Conservation (phyloP, 345 rosid genomes). For the Corymbia maculata region DNA sequence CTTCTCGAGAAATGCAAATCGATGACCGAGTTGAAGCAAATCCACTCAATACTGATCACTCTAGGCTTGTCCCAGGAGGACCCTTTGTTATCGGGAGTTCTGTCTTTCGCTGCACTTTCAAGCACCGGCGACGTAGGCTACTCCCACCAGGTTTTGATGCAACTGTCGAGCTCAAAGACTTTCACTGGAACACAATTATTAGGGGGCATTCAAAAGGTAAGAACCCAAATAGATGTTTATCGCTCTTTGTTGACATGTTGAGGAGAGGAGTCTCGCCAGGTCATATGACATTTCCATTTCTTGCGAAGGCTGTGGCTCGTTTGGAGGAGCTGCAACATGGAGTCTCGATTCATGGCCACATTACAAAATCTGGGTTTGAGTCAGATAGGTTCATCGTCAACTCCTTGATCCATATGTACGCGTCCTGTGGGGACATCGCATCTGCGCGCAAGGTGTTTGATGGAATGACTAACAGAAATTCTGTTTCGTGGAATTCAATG, state of each 20-base stretch:
- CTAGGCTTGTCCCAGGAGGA: slow-evolving; percentile 44
- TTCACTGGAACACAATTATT: slow-evolving; percentile 49
- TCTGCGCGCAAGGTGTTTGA: slow-evolving; percentile 61
- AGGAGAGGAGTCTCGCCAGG: slow-evolving; percentile 41
- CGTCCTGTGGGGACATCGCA: slow-evolving; percentile 32
- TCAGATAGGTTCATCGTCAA: slow-evolving; percentile 51
- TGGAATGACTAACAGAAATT: slow-evolving; percentile 41
- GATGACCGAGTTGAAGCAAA: slow-evolving; percentile 32
- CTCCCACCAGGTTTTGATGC: slow-evolving; percentile 30
- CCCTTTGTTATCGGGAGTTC: slow-evolving; percentile 26
- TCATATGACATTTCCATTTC: slow-evolving; percentile 69
- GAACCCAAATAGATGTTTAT: slow-evolving; percentile 39
- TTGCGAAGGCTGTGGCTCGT: slow-evolving; percentile 56
- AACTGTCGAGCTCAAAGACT: slow-evolving; percentile 24
- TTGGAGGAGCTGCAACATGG: slow-evolving; percentile 33
- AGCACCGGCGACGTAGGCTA: slow-evolving; percentile 31
- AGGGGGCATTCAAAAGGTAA: slow-evolving; percentile 54
- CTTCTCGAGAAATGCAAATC: slow-evolving; percentile 49
- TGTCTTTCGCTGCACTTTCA: slow-evolving; percentile 46
- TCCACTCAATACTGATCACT: slow-evolving; percentile 44
- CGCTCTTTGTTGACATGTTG: slow-evolving; percentile 44
- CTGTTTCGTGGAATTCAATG: slow-evolving; percentile 79
- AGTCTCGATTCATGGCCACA: slow-evolving; percentile 27
- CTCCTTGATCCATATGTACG: slow-evolving; percentile 62
- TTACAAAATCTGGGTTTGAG: slow-evolving; percentile 39